Evolutionary conservation across 306 rosid species (phyloP), one percentile per base, ranked within the genome.

Genomic region (Spatholobus suberectus): DNA sequence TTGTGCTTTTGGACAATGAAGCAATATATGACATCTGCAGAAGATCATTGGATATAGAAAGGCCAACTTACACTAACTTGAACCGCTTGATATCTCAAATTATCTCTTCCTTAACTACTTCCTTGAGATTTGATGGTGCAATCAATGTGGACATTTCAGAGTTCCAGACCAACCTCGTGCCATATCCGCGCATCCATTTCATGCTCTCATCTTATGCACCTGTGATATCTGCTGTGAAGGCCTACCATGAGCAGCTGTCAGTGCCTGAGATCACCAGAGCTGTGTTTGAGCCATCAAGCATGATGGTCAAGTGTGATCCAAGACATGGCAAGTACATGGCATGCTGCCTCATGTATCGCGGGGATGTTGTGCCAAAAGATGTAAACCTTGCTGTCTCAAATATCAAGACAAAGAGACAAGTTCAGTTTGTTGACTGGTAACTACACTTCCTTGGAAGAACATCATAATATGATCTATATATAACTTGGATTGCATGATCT

Each of bases 311-410:
- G 86, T 92, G 97, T 85, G 97, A 92, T 72, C 97, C 97, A 20
- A 92, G 97, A 79, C 90, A 90, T 57, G 96, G 94, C 15, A 92
- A 92, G 78, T 92, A 92, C 89, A 92, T 90, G 97, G 97, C 97
- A 5, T 92, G 97, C 76, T 92, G 97, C 85, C 80, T 92, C 77
- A 92, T 92, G 97, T 92, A 92, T 38, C 92, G 97, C 4, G 97
- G 97, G n/a, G 94, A 92, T 67, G 89, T 92, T 54, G 90, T 81
- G 1, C 94, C 97, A 8, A 92, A 92, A 87, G 97, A 92, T 66
- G 97, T 92, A 1, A 92, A 92, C 76, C 83, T 78, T 65, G 83
- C 94, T 51, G 92, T 92, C 51, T 86, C 92, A 21, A 87, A 85
- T 51, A 89, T 92, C 84, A 92, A 92, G 88, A 89, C 94, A 15